Evolutionary conservation across 768 basidiomycete species (phyloP), one percentile per base, ranked within the genome.

Genomic region (Kwoniella sp.): DNA sequence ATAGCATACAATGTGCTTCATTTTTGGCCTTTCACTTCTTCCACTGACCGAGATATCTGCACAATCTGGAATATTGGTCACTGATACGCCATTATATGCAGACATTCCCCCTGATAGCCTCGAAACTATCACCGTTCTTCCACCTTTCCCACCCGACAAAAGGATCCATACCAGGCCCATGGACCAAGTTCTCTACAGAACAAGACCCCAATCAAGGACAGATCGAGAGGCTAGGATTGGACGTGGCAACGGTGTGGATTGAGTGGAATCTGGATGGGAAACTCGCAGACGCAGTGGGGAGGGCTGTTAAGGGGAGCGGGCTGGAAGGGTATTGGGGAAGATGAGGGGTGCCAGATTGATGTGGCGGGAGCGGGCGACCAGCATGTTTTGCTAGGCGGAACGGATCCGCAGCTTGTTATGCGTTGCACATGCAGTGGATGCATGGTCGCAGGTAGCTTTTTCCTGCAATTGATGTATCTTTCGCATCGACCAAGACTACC

Each of bases 111-210:
- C 73, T 83, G 51, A 79, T 92, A 54, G 83, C 84, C 64, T 84
- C 86, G 20, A 87, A 89, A 25, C 82, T 95, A 7, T 81, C 85
- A 11, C 92, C 93, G 22, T 96, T 87, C 82, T 97, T 96, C 82
- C 84, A 83, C 73, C 84, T 94, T 51, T 82, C 81, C 11, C 93
- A 96, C 77, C 84, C 90, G n/a, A 82, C 82, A 29, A 89, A 88
- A 54, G 93, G 93, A 9, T 82, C 84, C 60, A 74, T 93, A 31
- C 81, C 82, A 17, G 95, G 94, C 0, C 94, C 94, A 25, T 97
- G 88, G 81, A 79, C 82, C 58, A 89, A 86, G 82, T 96, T 12
- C 22, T 85, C 86, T 15, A 23, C 20, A 48, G 47, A 48, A 11
- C 15, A 7, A 17, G 41, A 17, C 3, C 41, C 8, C 8, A 17